Conservation (phyloP, 2,329 filamentous ascomycete genomes). For the Conoideocrella luteorostrata region DNA sequence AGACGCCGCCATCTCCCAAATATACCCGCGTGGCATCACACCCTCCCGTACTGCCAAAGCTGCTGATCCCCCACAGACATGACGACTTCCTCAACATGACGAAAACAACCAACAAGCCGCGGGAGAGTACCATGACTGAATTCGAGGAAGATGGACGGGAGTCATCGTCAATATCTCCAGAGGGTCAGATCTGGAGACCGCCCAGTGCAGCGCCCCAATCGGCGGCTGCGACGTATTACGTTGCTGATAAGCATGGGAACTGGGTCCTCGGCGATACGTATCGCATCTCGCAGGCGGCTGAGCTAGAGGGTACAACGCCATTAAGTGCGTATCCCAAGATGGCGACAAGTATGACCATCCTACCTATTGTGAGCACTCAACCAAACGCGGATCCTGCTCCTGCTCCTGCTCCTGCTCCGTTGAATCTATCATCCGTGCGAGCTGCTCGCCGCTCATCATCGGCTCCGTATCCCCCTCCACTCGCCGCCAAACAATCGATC, state of each 20-base stretch:
- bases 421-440: too few relatives aligned
- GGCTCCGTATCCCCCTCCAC: background rate
- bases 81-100: background rate
- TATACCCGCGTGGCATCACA: slow-evolving; percentile 12
- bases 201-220: slow-evolving; percentile 39
- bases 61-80: slow-evolving; percentile 20
- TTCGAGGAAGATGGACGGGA: slow-evolving; percentile 43
- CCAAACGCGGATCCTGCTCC: background rate
- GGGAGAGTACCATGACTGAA: slow-evolving; percentile 43
- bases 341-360: slow-evolving; percentile 9
- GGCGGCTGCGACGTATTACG: slow-evolving; percentile 40
- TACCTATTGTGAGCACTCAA: slow-evolving; percentile 12
- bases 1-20: slow-evolving; percentile 10
- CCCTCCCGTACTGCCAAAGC: slow-evolving; percentile 19
- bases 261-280: slow-evolving; percentile 42
- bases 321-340: slow-evolving; percentile 9
- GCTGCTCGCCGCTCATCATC: background rate
- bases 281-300: slow-evolving; percentile 20
- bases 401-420: too few relatives aligned
- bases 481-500: background rate
- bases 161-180: slow-evolving; percentile 24
- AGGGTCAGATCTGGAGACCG: slow-evolving; percentile 44
- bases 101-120: slow-evolving; percentile 13
- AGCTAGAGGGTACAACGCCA: slow-evolving; percentile 17
- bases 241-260: slow-evolving; percentile 47